These are phyloP conservation scores for Neurospora sp. DNA, from an alignment of 495 filamentous ascomycete genomes.

Conservation along the genomic window DNA sequence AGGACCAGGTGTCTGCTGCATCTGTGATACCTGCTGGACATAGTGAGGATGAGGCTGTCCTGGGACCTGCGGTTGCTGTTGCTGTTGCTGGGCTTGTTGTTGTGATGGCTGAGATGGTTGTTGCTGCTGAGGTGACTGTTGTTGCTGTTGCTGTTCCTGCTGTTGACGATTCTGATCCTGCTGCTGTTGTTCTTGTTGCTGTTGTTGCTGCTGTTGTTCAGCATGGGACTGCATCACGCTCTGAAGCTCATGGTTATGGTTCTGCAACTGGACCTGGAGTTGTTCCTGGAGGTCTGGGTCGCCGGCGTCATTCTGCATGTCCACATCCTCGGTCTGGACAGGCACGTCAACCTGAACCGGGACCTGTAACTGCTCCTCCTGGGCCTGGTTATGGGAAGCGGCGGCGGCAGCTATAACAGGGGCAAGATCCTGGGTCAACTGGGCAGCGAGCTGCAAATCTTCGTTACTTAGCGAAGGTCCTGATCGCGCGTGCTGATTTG, in stretches of 20 bases:
- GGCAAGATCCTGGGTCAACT: conserved; percentile 37
- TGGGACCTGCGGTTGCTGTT: conserved; percentile 1
- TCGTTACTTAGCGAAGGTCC: conserved; percentile 25
- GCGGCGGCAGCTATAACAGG: conserved; percentile 18
- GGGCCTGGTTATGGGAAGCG: conserved; percentile 11
- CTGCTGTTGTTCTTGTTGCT: conserved; percentile 3
- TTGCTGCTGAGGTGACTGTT: conserved; percentile 4
- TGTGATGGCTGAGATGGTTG: not conserved
- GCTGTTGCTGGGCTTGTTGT: conserved; percentile 8
- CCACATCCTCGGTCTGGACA: conserved; percentile 1
- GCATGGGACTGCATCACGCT: conserved; percentile 14
- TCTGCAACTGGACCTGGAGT: conserved; percentile 23
- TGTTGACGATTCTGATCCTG: conserved; percentile 7
- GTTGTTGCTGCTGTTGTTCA: conserved; percentile 1
- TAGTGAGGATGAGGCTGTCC: conserved; percentile 8
- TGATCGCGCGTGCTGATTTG: conserved; percentile 19
- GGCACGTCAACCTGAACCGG: conserved; percentile 6
- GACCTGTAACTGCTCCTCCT: conserved; percentile 8
- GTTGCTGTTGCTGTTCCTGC: conserved; percentile 15
- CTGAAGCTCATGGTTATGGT: conserved; percentile 15
- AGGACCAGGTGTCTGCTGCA: conserved; percentile 5
- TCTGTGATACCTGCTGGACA: not conserved
- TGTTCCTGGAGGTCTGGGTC: conserved; percentile 21
- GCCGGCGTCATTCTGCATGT: conserved; percentile 3
- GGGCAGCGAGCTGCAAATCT: conserved; percentile 42